phyloP scores from a whole-genome alignment of 2,329 filamentous ascomycete genomes.

The Colletotrichum sp. region DNA sequence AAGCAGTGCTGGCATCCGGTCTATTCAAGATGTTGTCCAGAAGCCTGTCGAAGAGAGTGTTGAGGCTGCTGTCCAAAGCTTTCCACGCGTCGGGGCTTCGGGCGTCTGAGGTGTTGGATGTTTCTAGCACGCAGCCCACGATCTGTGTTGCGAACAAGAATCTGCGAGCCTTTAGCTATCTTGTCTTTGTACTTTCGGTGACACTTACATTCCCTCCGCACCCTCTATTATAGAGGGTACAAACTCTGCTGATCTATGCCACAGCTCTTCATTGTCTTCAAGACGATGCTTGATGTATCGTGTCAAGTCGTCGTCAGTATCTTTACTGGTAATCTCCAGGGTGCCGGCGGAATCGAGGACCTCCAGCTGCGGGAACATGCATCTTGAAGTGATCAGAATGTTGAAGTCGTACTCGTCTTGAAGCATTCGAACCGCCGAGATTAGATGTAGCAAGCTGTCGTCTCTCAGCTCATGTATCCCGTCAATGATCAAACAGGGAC shows the following conservation, averaged over 20 bases:
- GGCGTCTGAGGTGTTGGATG: not conserved
- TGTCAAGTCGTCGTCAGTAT: not conserved
- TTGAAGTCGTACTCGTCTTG: not conserved
- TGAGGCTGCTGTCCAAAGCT: not conserved
- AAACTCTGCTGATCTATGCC: accelerated
- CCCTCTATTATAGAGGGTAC: not conserved
- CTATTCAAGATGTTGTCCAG: not conserved
- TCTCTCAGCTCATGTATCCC: not conserved
- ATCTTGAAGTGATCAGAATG: not conserved
- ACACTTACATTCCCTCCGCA: not conserved
- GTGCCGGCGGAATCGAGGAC: not conserved
- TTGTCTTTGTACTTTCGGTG: accelerated
- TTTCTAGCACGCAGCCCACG: not conserved
- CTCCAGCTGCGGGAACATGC: not conserved
- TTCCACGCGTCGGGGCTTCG: not conserved
- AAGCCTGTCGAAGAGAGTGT: not conserved
- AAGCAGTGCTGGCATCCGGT: not conserved
- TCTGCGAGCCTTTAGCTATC: not conserved
- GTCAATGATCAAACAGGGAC: not conserved
- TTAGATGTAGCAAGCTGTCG: not conserved
- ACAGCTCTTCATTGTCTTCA: not conserved
- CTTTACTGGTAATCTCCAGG: not conserved
- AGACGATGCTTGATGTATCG: not conserved
- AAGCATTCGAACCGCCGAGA: not conserved
- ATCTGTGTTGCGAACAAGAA: not conserved